Evolutionary conservation across 441 rosid species (phyloP).

Genomic region (Euphorbia neoarborescens): DNA sequence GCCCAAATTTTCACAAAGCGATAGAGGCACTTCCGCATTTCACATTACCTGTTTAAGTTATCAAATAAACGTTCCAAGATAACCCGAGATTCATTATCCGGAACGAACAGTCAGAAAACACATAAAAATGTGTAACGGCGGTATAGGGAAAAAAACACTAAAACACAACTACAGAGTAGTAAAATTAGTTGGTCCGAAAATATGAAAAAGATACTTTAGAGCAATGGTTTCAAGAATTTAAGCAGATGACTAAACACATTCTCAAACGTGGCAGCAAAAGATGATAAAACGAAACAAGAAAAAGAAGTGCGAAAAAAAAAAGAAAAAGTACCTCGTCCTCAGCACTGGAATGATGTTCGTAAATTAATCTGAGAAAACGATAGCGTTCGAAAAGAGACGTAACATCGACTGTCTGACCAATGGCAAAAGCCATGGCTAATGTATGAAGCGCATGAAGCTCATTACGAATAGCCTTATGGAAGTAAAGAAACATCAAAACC

Average conservation of each 20-base stretch:
- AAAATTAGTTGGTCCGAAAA: neutral
- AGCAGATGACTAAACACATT: neutral
- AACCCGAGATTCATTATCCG: neutral
- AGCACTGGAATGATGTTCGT: slow-evolving; percentile 52
- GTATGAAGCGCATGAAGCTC: slow-evolving; percentile 52
- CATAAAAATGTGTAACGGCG: neutral
- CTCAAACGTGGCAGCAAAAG: neutral
- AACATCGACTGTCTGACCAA: slow-evolving; percentile 34
- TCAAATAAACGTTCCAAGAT: neutral
- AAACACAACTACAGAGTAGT: neutral
- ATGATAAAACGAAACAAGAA: neutral
- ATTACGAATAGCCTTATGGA: slow-evolving; percentile 49
- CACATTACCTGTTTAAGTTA: neutral
- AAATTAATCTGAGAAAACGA: slow-evolving; percentile 42
- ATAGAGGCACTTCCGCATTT: neutral
- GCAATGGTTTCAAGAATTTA: neutral
- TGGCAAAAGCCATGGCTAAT: slow-evolving; percentile 43
- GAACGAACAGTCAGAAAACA: neutral
- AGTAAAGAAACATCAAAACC: slow-evolving; percentile 47
- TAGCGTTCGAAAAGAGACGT: slow-evolving; percentile 37
- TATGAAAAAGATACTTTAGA: neutral
- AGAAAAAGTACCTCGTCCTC: slow-evolving; percentile 45
- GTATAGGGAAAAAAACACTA: neutral
- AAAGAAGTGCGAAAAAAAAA: neutral
- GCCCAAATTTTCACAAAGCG: neutral